Conservation (phyloP, 2,329 filamentous ascomycete species). For the Paraconiothyrium brasiliense region DNA sequence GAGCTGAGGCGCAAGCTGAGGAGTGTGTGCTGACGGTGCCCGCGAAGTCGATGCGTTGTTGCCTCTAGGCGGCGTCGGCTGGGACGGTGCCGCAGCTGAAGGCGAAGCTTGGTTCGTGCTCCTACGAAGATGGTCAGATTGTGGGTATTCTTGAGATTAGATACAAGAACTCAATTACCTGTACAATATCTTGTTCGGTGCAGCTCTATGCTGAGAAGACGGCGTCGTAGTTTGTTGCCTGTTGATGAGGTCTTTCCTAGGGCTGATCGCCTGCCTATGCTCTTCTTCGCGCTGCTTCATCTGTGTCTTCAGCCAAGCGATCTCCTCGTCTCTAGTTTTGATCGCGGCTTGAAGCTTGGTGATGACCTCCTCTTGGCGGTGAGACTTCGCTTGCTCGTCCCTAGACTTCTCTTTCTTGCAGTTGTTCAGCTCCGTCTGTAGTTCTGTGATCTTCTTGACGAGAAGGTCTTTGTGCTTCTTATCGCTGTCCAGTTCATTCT, state of each 20-base stretch:
- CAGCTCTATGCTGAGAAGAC: background rate
- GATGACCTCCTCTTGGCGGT: background rate
- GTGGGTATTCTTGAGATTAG: background rate
- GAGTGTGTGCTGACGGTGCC: background rate
- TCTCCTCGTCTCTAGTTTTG: slow-evolving; percentile 1
- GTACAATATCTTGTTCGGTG: background rate
- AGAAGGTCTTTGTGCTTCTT: background rate
- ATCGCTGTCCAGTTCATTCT: background rate
- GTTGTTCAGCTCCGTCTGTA: background rate
- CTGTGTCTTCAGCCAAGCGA: background rate
- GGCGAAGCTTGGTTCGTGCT: background rate
- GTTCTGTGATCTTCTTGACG: background rate
- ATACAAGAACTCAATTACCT: background rate
- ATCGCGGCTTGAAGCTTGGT: background rate
- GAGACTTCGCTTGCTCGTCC: background rate
- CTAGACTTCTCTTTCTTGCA: background rate
- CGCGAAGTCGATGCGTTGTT: background rate
- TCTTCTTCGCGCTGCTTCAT: slow-evolving; percentile 3
- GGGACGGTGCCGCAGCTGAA: background rate
- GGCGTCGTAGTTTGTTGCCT: background rate
- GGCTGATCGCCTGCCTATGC: background rate
- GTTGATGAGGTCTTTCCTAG: background rate
- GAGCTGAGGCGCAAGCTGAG: background rate
- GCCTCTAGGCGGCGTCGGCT: background rate
- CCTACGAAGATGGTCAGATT: background rate